A percentile compares a stretch with the other conserved stretches of the same genome.
These are phyloP conservation scores for Phyllachora maydis DNA, from an alignment of 2,329 filamentous ascomycete species.

Conservation along the genomic window DNA sequence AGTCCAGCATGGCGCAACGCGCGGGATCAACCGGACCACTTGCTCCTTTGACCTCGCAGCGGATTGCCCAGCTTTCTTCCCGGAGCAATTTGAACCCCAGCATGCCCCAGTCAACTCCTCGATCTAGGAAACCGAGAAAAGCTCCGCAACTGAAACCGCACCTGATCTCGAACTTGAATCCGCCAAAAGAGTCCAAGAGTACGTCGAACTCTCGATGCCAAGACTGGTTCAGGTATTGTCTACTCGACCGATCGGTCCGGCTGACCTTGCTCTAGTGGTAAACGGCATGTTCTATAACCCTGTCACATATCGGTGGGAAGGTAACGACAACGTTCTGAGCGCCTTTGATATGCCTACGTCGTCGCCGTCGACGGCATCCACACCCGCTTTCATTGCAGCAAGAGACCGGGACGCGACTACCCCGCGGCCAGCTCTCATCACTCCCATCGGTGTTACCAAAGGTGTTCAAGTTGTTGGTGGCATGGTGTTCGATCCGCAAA, in stretches of 20 bases:
- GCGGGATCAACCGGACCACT: conserved; percentile 30
- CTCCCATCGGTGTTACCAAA: conserved; percentile 66
- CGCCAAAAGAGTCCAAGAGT: conserved; percentile 63
- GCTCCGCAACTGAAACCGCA: conserved; percentile 54
- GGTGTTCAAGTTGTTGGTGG: conserved; percentile 89
- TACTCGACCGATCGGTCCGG: too few species aligned
- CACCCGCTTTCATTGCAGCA: conserved; percentile 17
- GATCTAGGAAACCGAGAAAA: conserved; percentile 34
- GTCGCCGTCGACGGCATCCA: conserved; percentile 28
- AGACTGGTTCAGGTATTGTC: too few species aligned
- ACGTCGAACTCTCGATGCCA: conserved; percentile 21
- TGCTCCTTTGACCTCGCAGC: conserved; percentile 31
- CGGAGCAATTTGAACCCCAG: conserved; percentile 24
- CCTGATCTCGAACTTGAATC: conserved; percentile 67
- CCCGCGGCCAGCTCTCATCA: conserved; percentile 63
- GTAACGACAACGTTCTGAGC: conserved; percentile 71
- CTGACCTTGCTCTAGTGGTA: conserved; percentile 33
- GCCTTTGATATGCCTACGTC: conserved; percentile 51
- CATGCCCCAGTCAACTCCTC: conserved; percentile 18
- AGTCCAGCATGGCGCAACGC: conserved; percentile 39
- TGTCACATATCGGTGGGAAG: conserved; percentile 74
- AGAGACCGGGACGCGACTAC: conserved; percentile 38
- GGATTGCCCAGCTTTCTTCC: conserved; percentile 29
- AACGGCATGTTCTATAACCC: conserved; percentile 97
- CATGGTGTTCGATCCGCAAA: conserved; percentile 94